A percentile compares a stretch with the other conserved stretches of the same genome.
Conservation (phyloP, 2,329 filamentous ascomycete genomes). For the Trichoderma gracile region DNA sequence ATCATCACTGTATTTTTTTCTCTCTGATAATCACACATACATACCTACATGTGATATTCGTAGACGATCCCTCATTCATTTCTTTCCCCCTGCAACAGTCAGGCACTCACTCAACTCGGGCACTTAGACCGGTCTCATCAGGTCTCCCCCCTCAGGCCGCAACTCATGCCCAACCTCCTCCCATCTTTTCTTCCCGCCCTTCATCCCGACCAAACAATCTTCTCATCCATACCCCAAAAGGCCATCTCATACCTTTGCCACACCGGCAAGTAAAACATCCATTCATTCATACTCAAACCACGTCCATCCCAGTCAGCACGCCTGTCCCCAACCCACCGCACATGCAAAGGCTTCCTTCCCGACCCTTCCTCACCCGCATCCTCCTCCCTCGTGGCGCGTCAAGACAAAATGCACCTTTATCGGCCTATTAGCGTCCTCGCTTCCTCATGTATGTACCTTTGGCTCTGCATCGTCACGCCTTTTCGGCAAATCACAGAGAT, state of each 20-base stretch:
- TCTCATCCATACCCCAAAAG: neutral
- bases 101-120: no score
- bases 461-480: neutral
- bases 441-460: neutral
- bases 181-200: no score
- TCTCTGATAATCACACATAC: no score
- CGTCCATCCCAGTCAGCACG: neutral
- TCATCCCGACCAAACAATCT: neutral
- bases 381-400: constrained; percentile 19
- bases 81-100: no score
- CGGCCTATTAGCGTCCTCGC: neutral
- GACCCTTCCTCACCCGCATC: constrained; percentile 1
- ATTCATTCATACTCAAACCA: no score
- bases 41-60: no score
- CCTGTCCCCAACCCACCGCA: neutral
- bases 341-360: constrained; percentile 10
- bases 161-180: constrained; percentile 4
- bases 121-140: neutral
- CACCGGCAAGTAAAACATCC: neutral
- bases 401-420: constrained; percentile 22
- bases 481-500: neutral
- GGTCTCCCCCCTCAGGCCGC: neutral
- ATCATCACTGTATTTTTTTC: no score
- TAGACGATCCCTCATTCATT: no score
- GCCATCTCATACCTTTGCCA: neutral